Base-by-base conservation (phyloP, 352 stramenopile genomes). In the Phytophthora boehmeriae region DNA sequence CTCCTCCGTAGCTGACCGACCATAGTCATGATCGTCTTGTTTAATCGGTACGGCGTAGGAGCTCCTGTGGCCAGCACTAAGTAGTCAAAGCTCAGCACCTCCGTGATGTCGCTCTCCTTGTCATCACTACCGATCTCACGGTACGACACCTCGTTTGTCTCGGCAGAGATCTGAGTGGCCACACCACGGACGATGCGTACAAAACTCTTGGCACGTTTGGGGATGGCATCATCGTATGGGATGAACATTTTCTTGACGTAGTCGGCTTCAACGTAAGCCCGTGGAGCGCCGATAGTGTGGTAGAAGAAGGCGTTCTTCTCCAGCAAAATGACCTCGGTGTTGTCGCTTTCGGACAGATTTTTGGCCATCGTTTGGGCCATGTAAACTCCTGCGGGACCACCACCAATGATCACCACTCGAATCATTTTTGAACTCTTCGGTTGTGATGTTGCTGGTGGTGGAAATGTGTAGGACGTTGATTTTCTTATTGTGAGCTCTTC, bases 181-280 rank as follows among this genome's bases (percentile, higher is more conserved):
- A 82, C 49, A 4, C 59, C 76, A 10, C 70, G 77, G 11, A 80
- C 42, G n/a, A 87, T 73, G 16, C 64, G 71, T 20, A 74, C 70
- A 41, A 78, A 83, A 11, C 45, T 54, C 11, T 17, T 25, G 10
- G 75, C 55, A 9, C 57, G 23, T 20, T 76, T 69, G 32, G 67
- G 74, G 43, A 92, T 83, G 5, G 68, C 83, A n/a, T 87, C 68
- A 54, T 83, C 76, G 57, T 80, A 81, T 3, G 83, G 83, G 35
- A 92, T 73, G 51, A 90, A 92, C 63, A 92, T 76, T 45, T 84
- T 89, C 2, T 58, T 50, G 14, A 56, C 58, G 65, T 74, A 92
- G 36, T 46, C 36, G n/a, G 59, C 63, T 4, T 90, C 78, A 14
- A 85, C 75, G 46, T 75, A 84, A 6, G 72, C 75, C 51, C 75